phyloP scores from a whole-genome alignment of 106 monocot genomes.

The Agapanthus africanus region DNA sequence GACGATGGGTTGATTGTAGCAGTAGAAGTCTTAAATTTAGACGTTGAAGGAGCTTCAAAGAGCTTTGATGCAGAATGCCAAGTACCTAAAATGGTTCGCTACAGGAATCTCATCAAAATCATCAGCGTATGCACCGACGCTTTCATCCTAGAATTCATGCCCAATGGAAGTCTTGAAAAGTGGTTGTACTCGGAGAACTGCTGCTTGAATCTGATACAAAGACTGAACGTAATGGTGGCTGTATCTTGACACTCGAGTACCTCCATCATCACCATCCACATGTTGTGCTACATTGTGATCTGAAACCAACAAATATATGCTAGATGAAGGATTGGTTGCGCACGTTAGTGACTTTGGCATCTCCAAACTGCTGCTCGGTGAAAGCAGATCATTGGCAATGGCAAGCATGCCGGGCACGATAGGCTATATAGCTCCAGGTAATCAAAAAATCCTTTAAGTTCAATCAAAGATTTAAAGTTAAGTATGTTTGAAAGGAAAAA shows the following conservation, averaged over 20 bases:
- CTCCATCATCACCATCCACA: no score
- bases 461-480: no score
- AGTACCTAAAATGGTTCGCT: not conserved
- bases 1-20: not conserved
- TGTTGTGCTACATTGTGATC: no score
- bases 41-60: conserved; percentile 3
- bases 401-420: no score
- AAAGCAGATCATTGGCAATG: no score
- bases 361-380: no score
- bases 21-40: not conserved
- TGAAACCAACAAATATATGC: no score
- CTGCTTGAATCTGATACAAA: not conserved
- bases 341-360: no score
- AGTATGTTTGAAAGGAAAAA: not conserved
- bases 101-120: conserved; percentile 3
- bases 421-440: no score
- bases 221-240: not conserved
- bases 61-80: conserved; percentile 8
- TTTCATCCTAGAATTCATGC: not conserved
- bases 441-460: no score
- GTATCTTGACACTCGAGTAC: not conserved
- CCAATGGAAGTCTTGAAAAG: not conserved
- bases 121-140: not conserved
- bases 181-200: conserved; percentile 2
- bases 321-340: no score